Conservation (phyloP, 129 eudicot genomes). For the Pseudognaphalium luteoalbum region DNA sequence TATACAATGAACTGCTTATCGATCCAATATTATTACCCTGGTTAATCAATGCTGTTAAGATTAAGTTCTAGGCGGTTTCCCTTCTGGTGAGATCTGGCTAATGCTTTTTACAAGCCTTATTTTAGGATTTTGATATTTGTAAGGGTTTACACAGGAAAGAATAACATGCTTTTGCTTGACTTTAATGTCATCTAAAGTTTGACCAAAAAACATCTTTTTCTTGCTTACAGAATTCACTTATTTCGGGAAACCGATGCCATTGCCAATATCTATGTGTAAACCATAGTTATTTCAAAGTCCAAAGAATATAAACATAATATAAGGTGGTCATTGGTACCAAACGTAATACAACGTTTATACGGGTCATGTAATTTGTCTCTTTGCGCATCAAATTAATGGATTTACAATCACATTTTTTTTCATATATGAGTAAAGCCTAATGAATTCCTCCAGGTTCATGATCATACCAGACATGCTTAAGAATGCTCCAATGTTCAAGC, state of each 20-base stretch:
- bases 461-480: constrained; percentile 97
- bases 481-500: constrained; percentile 98
- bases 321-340: background rate
- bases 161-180: background rate
- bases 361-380: background rate
- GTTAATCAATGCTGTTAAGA: background rate
- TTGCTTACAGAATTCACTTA: background rate
- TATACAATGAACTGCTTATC: too few species aligned
- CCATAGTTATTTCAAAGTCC: background rate
- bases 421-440: background rate
- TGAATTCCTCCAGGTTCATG: constrained; percentile 63
- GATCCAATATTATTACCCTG: too few species aligned
- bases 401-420: background rate
- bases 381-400: background rate
- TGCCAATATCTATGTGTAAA: background rate
- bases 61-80: background rate
- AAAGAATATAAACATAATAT: background rate
- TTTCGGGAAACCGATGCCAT: background rate
- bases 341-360: background rate
- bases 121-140: background rate
- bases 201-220: background rate
- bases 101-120: background rate
- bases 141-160: background rate
- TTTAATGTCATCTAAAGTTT: too few species aligned
- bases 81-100: background rate